Conservation (phyloP, 495 filamentous ascomycete species). For the Ascobolus immersus region DNA sequence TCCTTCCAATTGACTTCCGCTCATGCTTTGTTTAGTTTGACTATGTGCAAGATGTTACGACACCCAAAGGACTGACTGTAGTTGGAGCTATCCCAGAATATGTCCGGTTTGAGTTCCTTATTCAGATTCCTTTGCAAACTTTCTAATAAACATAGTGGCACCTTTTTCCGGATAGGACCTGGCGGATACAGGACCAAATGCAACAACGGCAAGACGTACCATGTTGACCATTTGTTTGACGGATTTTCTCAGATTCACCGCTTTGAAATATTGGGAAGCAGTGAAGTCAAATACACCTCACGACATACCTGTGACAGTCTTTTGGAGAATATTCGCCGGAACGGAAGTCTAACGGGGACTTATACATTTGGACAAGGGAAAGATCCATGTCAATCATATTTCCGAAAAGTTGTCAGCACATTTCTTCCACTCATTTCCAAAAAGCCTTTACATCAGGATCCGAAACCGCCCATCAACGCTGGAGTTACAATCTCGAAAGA, state of each 20-base stretch:
- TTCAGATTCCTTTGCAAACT: not conserved
- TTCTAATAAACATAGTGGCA: slow-evolving; percentile 19
- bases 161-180: slow-evolving; percentile 48
- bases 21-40: too few relatives aligned
- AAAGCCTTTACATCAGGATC: slow-evolving; percentile 19
- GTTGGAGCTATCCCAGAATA: slow-evolving; percentile 27
- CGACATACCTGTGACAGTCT: slow-evolving; percentile 32
- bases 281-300: slow-evolving; percentile 44
- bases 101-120: slow-evolving; percentile 11
- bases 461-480: slow-evolving; percentile 25
- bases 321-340: slow-evolving; percentile 27
- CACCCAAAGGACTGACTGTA: slow-evolving; percentile 25
- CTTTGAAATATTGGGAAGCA: slow-evolving; percentile 33
- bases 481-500: slow-evolving; percentile 35
- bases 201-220: slow-evolving; percentile 28
- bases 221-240: slow-evolving; percentile 51
- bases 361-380: slow-evolving; percentile 35
- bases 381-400: slow-evolving; percentile 45
- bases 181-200: slow-evolving; percentile 31
- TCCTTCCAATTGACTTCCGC: too few relatives aligned
- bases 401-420: slow-evolving; percentile 35
- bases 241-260: slow-evolving; percentile 50
- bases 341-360: slow-evolving; percentile 20
- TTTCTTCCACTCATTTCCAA: too few relatives aligned
- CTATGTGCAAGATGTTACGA: slow-evolving; percentile 23